Conservation (phyloP, 2,329 filamentous ascomycete genomes). For the Aaosphaeria pasadenensis region DNA sequence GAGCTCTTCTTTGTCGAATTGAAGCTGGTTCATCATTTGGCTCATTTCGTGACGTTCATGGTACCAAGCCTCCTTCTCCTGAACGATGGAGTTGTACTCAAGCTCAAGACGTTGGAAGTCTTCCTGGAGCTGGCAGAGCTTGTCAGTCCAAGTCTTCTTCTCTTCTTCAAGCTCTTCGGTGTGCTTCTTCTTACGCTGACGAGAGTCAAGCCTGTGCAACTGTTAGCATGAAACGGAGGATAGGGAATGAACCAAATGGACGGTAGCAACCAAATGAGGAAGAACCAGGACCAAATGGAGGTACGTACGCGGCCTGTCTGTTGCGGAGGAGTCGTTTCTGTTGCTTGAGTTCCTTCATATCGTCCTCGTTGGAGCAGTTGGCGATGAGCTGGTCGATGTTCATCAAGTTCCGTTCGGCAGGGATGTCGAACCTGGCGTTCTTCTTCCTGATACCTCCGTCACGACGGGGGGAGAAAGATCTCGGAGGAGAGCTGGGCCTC, state of each 20-base stretch:
- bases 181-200: conserved; percentile 97
- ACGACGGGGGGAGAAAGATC: conserved; percentile 72
- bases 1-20: conserved; percentile 88
- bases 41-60: conserved; percentile 72
- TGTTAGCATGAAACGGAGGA: conserved; percentile 35
- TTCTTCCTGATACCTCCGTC: conserved; percentile 96
- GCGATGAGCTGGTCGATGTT: conserved; percentile 94
- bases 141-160: conserved; percentile 82
- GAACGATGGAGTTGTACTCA: conserved; percentile 51
- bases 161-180: conserved; percentile 95
- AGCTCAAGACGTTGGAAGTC: conserved; percentile 67
- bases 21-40: conserved; percentile 72
- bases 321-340: conserved; percentile 94
- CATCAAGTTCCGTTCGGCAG: conserved; percentile 83
- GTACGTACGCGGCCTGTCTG: conserved; percentile 84
- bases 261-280: conserved; percentile 20
- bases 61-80: conserved; percentile 63
- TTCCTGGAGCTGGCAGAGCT: conserved; percentile 77
- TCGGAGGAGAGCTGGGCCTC: conserved; percentile 65
- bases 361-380: conserved; percentile 82
- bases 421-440: conserved; percentile 97
- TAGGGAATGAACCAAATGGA: conserved; percentile 28
- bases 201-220: conserved; percentile 75
- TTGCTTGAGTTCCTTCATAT: conserved; percentile 97
- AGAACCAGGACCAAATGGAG: conserved; percentile 44